phyloP scores from a whole-genome alignment of 1,139 yeast species.

The Zhuliangozyma parablackwelliae region DNA sequence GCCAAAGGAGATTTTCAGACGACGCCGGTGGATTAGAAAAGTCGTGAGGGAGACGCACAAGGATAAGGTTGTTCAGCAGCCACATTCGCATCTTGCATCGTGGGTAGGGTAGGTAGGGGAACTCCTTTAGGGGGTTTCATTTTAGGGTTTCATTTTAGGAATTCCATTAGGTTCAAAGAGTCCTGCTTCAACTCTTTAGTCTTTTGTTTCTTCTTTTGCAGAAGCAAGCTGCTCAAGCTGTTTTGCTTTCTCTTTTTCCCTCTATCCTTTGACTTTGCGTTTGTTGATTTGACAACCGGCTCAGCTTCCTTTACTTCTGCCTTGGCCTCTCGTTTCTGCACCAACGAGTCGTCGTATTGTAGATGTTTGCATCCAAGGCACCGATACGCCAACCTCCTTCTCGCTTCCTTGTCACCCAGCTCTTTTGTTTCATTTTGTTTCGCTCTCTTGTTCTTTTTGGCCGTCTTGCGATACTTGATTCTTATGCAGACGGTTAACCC shows the following conservation, averaged over 20 bases:
- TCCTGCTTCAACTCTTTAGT: slow-evolving; percentile 19
- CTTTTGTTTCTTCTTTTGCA: slow-evolving; percentile 39
- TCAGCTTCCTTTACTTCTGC: not conserved
- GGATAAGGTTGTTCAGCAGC: slow-evolving; percentile 5
- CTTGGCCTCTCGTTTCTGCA: slow-evolving; percentile 1
- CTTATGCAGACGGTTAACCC: slow-evolving; percentile 34
- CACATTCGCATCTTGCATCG: slow-evolving; percentile 6
- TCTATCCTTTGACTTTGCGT: slow-evolving; percentile 19
- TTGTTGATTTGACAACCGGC: not conserved
- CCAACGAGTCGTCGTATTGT: slow-evolving; percentile 6
- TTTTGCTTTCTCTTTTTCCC: slow-evolving; percentile 29
- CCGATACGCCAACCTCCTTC: slow-evolving; percentile 4
- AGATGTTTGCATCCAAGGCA: slow-evolving; percentile 6
- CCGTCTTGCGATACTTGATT: slow-evolving; percentile 11
- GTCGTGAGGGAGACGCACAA: slow-evolving; percentile 8
- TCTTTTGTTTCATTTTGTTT: not conserved
- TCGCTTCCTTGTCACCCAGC: not conserved
- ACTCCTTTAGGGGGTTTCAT: no score
- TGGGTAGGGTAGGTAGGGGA: slow-evolving; percentile 3
- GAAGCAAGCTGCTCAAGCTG: slow-evolving; percentile 34
- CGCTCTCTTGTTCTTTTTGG: slow-evolving; percentile 1
- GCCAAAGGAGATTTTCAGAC: slow-evolving; percentile 27
- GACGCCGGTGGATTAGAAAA: slow-evolving; percentile 49
- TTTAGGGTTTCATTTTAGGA: slow-evolving; percentile 22
- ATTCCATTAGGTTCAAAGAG: slow-evolving; percentile 46